phyloP scores from a whole-genome alignment of 306 rosid genomes.

The Begonia loranthoides region DNA sequence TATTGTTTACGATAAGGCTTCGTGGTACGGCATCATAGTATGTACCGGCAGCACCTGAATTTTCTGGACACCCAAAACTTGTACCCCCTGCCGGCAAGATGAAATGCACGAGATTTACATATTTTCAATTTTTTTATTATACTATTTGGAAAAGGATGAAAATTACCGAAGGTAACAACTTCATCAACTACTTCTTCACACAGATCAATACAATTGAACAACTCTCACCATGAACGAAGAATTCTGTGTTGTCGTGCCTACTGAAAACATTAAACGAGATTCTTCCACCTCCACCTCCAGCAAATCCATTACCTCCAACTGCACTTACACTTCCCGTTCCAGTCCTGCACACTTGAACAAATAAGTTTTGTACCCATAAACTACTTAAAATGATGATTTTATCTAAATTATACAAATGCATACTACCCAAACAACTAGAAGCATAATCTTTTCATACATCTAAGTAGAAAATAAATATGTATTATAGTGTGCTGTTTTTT shows the following conservation, averaged over 20 bases:
- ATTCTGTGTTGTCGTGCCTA: constrained; percentile 52
- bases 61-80: constrained; percentile 82
- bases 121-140: neutral
- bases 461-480: no score
- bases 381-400: constrained; percentile 10
- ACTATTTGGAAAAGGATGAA: neutral
- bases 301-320: constrained; percentile 80
- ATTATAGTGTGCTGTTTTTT: no score
- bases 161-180: neutral
- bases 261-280: constrained; percentile 67
- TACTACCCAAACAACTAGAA: no score
- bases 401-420: constrained; percentile 2
- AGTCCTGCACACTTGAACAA: constrained; percentile 53
- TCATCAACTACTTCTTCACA: neutral
- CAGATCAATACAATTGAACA: neutral
- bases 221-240: constrained; percentile 65
- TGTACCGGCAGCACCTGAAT: constrained; percentile 94
- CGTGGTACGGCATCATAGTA: constrained; percentile 93
- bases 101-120: constrained; percentile 8
- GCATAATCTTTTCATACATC: no score
- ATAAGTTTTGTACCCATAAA: constrained; percentile 21
- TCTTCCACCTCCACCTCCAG: constrained; percentile 98
- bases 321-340: constrained; percentile 83
- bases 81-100: constrained; percentile 51
- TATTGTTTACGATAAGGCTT: constrained; percentile 64